phyloP scores from a whole-genome alignment of 176 grass and related monocot species.

The Bromus sterilis region DNA sequence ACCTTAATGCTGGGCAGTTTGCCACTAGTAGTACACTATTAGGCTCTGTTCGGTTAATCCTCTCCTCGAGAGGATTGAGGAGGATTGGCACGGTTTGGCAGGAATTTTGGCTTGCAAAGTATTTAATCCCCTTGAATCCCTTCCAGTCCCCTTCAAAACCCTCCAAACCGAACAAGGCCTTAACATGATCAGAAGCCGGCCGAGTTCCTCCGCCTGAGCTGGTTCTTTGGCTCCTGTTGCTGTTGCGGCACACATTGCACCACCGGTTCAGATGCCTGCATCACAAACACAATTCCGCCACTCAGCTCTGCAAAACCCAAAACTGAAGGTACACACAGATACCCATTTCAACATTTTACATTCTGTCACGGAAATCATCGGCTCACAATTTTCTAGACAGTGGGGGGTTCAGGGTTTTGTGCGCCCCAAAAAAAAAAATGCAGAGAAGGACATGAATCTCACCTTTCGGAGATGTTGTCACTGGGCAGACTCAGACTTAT shows the following conservation, averaged over 20 bases:
- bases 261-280: constrained; percentile 51
- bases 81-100: too few relatives aligned
- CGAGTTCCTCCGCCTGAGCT: constrained; percentile 65
- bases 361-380: too few relatives aligned
- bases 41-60: too few relatives aligned
- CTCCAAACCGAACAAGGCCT: too few relatives aligned
- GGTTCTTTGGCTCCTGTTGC: constrained; percentile 49
- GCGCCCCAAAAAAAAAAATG: neutral
- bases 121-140: too few relatives aligned
- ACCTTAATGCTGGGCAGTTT: neutral
- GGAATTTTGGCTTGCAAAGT: too few relatives aligned
- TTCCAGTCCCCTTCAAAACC: too few relatives aligned
- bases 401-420: neutral
- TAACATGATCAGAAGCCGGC: constrained; percentile 59
- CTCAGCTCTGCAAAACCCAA: neutral
- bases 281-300: neutral
- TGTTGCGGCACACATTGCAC: constrained; percentile 45
- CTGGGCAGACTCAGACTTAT: constrained; percentile 8
- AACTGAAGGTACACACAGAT: neutral
- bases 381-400: neutral
- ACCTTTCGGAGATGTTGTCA: constrained; percentile 24
- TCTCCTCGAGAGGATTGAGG: too few relatives aligned
- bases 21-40: neutral
- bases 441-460: constrained; percentile 23
- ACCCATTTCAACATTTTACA: neutral